phyloP scores from a whole-genome alignment of 345 rosid species.

The Acer campestre region DNA sequence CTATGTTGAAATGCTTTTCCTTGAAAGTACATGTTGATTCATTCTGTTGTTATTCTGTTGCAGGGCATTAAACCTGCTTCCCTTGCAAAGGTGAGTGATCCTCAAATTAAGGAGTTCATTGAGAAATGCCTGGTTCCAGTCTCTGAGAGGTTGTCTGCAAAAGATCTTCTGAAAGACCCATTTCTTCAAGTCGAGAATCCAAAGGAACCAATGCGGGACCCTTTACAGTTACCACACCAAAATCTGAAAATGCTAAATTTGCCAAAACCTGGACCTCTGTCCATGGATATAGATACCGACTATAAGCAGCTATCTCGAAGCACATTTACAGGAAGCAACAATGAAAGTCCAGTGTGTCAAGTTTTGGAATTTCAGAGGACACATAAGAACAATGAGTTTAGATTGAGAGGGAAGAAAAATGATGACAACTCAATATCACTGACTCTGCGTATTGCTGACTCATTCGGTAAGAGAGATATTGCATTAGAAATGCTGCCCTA shows the following conservation, averaged over 20 bases:
- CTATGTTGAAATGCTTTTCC: conserved; percentile 7
- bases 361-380: conserved; percentile 48
- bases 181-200: conserved; percentile 48
- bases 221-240: conserved; percentile 30
- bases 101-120: conserved; percentile 53
- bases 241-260: conserved; percentile 32
- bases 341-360: conserved; percentile 33
- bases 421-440: conserved; percentile 53
- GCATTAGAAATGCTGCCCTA: conserved; percentile 1
- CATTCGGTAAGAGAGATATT: conserved; percentile 39
- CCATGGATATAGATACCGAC: conserved; percentile 63
- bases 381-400: conserved; percentile 47
- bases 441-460: conserved; percentile 59
- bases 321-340: conserved; percentile 40
- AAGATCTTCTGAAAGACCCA: conserved; percentile 60
- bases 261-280: conserved; percentile 37
- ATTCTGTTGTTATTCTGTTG: conserved; percentile 16
- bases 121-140: conserved; percentile 69
- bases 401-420: conserved; percentile 50
- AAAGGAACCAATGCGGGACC: conserved; percentile 35
- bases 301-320: conserved; percentile 47
- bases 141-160: conserved; percentile 58
- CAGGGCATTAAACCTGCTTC: conserved; percentile 79
- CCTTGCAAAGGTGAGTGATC: conserved; percentile 52
- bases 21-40: neutral